Conservation (phyloP, 1,284 basidiomycete species). For the Quambalaria eucalypti region DNA sequence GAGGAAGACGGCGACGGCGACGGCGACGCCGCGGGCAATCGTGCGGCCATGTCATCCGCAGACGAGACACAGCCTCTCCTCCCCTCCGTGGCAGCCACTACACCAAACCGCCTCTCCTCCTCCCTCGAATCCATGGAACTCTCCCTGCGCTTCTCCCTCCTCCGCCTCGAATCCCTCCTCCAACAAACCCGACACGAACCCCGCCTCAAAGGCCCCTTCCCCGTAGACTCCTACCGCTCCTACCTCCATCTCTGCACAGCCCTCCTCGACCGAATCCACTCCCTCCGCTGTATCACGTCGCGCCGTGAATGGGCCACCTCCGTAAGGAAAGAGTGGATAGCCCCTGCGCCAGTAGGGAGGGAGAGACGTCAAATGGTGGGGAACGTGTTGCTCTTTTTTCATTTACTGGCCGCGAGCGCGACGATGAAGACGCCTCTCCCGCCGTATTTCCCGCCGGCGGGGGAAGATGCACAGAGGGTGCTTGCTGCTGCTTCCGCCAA, state of each 20-base stretch:
- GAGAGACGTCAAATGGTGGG: conserved; percentile 73
- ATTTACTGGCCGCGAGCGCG: conserved; percentile 75
- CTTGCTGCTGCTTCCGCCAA: conserved; percentile 64
- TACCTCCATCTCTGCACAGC: conserved; percentile 77
- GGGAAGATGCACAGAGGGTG: too few species aligned
- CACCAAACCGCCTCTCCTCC: not conserved
- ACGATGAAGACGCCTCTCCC: conserved; percentile 81
- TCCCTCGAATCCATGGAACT: conserved; percentile 62
- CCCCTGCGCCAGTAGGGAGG: conserved; percentile 59
- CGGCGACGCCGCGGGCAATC: not conserved
- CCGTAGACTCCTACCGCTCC: conserved; percentile 64
- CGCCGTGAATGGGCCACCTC: conserved; percentile 80
- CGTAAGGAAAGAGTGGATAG: conserved; percentile 65
- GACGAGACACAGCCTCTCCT: conserved; percentile 2
- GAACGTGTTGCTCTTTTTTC: conserved; percentile 85
- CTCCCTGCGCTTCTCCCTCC: conserved; percentile 79
- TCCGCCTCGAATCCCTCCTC: conserved; percentile 58
- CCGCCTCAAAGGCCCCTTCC: conserved; percentile 60
- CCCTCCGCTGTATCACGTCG: conserved; percentile 88
- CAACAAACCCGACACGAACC: conserved; percentile 85
- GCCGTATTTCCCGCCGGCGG: conserved; percentile 86
- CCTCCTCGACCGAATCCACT: conserved; percentile 65
- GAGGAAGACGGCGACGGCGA: conserved; percentile 5
- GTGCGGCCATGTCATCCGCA: not conserved
- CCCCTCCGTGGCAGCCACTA: not conserved